Evolutionary conservation across 2,329 filamentous ascomycete genomes (phyloP).

Genomic region (Diplocarpon rosae): DNA sequence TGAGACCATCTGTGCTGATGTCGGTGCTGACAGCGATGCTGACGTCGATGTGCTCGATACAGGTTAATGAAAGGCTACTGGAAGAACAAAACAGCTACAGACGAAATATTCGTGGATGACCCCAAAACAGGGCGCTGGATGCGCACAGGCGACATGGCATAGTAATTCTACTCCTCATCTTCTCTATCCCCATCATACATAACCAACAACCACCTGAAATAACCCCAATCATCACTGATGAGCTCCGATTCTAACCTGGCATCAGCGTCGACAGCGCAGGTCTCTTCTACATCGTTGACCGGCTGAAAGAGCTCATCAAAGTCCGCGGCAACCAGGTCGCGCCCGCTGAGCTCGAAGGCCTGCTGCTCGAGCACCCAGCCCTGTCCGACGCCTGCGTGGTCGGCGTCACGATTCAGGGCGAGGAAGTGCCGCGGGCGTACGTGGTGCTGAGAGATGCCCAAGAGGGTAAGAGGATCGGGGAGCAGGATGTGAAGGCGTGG

Average conservation of each 20-base stretch:
- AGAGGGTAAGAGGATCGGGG: conserved; percentile 10
- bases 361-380: conserved; percentile 31
- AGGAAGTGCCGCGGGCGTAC: conserved; percentile 51
- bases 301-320: conserved; percentile 35
- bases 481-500: conserved; percentile 41
- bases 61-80: conserved; percentile 45
- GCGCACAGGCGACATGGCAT: conserved; percentile 38
- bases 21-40: too few relatives aligned
- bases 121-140: conserved; percentile 59
- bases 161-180: conserved; percentile 24
- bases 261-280: too few relatives aligned
- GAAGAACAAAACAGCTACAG: conserved; percentile 54
- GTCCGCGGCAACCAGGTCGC: conserved; percentile 39
- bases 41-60: too few relatives aligned
- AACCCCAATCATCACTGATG: too few relatives aligned
- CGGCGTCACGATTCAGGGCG: conserved; percentile 32
- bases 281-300: conserved; percentile 82
- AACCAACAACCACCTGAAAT: neutral
- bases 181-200: neutral
- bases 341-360: conserved; percentile 36
- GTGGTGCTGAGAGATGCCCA: conserved; percentile 33
- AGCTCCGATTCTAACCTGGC: too few relatives aligned
- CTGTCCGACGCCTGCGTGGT: conserved; percentile 37
- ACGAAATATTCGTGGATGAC: conserved; percentile 47
- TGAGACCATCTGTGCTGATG: too few relatives aligned